phyloP scores from a whole-genome alignment of 805 yeast genomes.

The Danielozyma ontarioensis region DNA sequence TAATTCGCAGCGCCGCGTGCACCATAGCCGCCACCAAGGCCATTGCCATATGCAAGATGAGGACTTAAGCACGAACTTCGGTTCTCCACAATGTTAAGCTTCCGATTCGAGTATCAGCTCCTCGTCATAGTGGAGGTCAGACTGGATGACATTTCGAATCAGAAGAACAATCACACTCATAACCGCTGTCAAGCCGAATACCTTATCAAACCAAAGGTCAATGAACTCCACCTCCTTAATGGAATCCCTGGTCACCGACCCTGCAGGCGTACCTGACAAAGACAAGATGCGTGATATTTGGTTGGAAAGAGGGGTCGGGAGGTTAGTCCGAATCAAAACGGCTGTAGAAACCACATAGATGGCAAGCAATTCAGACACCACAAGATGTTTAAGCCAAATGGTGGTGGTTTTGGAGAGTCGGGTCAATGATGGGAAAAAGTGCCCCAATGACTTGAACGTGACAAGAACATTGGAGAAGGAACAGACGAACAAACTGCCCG shows the following conservation, averaged over 20 bases:
- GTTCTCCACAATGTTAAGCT: too few species aligned
- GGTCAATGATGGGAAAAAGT: slow-evolving; percentile 20
- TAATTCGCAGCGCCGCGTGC: too few species aligned
- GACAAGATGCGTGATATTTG: slow-evolving; percentile 36
- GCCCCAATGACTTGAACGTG: slow-evolving; percentile 51
- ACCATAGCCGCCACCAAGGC: too few species aligned
- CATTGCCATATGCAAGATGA: too few species aligned
- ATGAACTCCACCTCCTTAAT: slow-evolving; percentile 40
- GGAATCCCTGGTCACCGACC: slow-evolving; percentile 2
- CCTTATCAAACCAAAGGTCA: slow-evolving; percentile 49
- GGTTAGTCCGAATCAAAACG: slow-evolving; percentile 41
- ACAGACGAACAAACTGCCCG: slow-evolving; percentile 55
- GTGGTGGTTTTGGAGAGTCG: slow-evolving; percentile 11
- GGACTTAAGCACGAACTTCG: too few species aligned
- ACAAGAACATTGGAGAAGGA: slow-evolving; percentile 61
- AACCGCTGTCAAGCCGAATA: slow-evolving; percentile 42
- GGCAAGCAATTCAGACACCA: slow-evolving; percentile 43
- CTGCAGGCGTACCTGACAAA: slow-evolving; percentile 21
- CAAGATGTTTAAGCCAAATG: slow-evolving; percentile 32
- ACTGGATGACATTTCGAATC: slow-evolving; percentile 14
- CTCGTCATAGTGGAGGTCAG: slow-evolving; percentile 8
- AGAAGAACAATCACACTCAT: slow-evolving; percentile 23
- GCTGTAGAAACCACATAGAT: slow-evolving; percentile 50
- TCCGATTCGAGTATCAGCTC: background rate
- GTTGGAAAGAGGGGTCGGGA: slow-evolving; percentile 40